A percentile compares a stretch with the other conserved stretches of the same genome.
Conservation (phyloP, 805 yeast genomes). For the Ogataea salicorniae region DNA sequence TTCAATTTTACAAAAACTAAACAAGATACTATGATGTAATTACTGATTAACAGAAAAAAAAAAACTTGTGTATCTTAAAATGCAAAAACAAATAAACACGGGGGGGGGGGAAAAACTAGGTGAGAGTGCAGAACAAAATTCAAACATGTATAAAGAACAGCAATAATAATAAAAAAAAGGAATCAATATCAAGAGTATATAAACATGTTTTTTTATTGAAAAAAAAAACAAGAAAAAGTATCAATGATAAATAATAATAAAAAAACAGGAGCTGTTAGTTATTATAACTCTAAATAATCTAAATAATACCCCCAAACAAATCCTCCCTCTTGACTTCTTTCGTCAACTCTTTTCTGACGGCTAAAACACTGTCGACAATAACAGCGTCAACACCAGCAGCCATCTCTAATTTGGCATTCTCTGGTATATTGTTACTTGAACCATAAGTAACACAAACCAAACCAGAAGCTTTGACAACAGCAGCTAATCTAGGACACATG, state of each 20-base stretch:
- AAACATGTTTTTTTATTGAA: not conserved
- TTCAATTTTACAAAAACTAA: too few relatives aligned
- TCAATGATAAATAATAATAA: not conserved
- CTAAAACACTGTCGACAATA: constrained; percentile 91
- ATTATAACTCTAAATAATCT: too few relatives aligned
- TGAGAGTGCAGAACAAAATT: too few relatives aligned
- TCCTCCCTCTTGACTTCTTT: constrained; percentile 18
- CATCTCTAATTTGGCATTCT: constrained; percentile 77
- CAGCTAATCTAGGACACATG: constrained; percentile 83
- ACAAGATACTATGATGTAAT: too few relatives aligned
- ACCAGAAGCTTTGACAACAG: constrained; percentile 87
- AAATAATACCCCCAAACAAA: too few relatives aligned
- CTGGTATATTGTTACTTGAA: constrained; percentile 75
- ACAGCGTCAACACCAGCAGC: constrained; percentile 97
- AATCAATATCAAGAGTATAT: too few relatives aligned
- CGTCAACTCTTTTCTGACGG: constrained; percentile 77
- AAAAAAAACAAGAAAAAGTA: not conserved
- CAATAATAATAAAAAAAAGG: too few relatives aligned
- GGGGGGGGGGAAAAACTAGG: too few relatives aligned
- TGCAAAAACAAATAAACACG: too few relatives aligned
- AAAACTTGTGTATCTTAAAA: too few relatives aligned
- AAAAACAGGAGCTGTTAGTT: not conserved
- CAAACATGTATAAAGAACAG: too few relatives aligned
- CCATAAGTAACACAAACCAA: constrained; percentile 94
- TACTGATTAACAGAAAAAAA: too few relatives aligned